phyloP scores from a whole-genome alignment of 352 stramenopile species.

The Phytopythium mirpurense region DNA sequence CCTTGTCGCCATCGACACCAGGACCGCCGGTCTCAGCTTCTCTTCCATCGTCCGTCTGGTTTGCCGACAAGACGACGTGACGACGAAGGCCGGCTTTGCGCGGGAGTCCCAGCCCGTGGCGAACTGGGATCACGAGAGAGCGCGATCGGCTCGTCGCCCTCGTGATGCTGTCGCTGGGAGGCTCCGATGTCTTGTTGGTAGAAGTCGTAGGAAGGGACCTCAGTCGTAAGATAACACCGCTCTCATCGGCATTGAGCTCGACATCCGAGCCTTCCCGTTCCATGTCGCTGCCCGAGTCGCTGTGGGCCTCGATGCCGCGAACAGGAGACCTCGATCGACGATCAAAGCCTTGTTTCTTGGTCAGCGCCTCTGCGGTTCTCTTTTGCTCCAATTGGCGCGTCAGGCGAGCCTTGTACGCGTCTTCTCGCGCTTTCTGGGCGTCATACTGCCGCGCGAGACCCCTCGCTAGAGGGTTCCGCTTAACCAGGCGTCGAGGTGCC shows the following conservation, averaged over 20 bases:
- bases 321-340: not conserved
- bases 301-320: not conserved
- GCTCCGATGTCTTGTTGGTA: not conserved
- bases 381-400: conserved; percentile 6
- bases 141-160: not conserved
- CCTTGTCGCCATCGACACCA: not conserved
- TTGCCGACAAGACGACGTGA: not conserved
- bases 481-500: not conserved
- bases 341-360: not conserved
- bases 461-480: conserved; percentile 14
- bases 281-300: not conserved
- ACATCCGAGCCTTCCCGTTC: not conserved
- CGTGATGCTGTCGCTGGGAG: not conserved
- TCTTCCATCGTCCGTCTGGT: not conserved
- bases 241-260: not conserved
- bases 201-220: not conserved
- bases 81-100: not conserved
- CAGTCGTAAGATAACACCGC: not conserved
- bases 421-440: conserved; percentile 25
- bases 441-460: conserved; percentile 23
- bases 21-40: not conserved
- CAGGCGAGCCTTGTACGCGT: conserved; percentile 16
- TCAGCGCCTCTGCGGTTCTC: not conserved
- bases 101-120: not conserved
- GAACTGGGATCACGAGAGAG: not conserved